phyloP scores from a whole-genome alignment of 2,329 filamentous ascomycete species.

The Juglanconis oblonga region DNA sequence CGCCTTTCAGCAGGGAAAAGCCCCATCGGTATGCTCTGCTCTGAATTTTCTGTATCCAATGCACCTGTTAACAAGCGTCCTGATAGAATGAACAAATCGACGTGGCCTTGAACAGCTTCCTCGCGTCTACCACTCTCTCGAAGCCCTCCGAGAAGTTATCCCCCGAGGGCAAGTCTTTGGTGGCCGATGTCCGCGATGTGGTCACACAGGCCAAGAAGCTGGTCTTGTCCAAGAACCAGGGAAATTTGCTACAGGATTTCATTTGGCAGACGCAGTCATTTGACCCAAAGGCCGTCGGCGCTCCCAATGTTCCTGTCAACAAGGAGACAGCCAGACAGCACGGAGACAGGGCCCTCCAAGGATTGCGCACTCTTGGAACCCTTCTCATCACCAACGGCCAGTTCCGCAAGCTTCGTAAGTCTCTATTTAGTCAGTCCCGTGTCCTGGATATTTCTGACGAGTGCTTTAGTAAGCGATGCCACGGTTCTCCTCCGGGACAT shows the following conservation, averaged over 20 bases:
- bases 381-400: constrained; percentile 94
- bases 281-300: constrained; percentile 56
- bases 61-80: constrained; percentile 13
- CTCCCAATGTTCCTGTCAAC: constrained; percentile 65
- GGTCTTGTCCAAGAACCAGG: constrained; percentile 89
- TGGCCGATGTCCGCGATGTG: constrained; percentile 74
- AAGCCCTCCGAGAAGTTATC: constrained; percentile 77
- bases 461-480: constrained; percentile 66
- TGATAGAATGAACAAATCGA: constrained; percentile 89
- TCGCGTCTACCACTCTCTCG: constrained; percentile 67
- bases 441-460: neutral
- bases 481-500: constrained; percentile 82
- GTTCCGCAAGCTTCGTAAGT: constrained; percentile 81
- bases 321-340: constrained; percentile 80
- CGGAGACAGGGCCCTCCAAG: constrained; percentile 77
- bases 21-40: constrained; percentile 68
- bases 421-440: constrained; percentile 21
- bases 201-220: constrained; percentile 82
- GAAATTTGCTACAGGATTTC: constrained; percentile 92
- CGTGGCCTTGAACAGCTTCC: constrained; percentile 84
- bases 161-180: constrained; percentile 73
- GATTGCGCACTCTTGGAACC: constrained; percentile 81
- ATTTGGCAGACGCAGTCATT: constrained; percentile 89
- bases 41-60: neutral
- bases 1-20: constrained; percentile 86